Base-by-base conservation (phyloP, 164 flowering plant species). In the Kingdonia uniflora region DNA sequence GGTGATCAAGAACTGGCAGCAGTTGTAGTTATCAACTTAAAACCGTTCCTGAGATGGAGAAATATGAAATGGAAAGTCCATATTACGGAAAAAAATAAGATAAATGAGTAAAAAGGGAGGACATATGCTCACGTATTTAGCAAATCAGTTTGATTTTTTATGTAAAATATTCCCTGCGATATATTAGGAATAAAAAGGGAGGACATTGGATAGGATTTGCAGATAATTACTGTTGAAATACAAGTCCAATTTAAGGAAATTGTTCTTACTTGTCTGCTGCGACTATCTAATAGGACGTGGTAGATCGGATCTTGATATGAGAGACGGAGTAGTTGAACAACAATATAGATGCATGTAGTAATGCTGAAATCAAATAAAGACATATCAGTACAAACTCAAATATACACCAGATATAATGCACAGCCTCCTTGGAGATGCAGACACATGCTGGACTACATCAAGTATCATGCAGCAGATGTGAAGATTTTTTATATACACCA, bases 321-420 rank as follows among this genome's bases (percentile, higher is more conserved):
- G 51, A 85, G 80, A 67, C 68, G 68, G 58, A 78, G 69, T 21
- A 88, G 81, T 55, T 83, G 77, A 6, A 55, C 23, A 19, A 70
- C 89, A 35, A 85, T 72, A 77, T 81, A 88, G 59, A 57, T 66
- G 49, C 92, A 80, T 50, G 84, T 83, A 6, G 71, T 50, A 25
- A 83, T 55, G 65, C 97, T 89, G 92, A 61, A 73, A 57, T 5
- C 15, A 33, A 19, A 19, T 56, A 44, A 23, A 35, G n/a, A 1
- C 19, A 54, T 45, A 52, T 16, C 48, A 44, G 50, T 43, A 19
- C 35, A 29, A 29, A 29, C 8, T 29, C 6, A 8, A 29, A 29
- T 29, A 29, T 29, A n/a, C n/a, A n/a, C n/a, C n/a, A n/a, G n/a
- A n/a, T n/a, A n/a, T n/a, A n/a, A n/a, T n/a, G n/a, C n/a, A n/a